These are phyloP conservation scores for Endocalyx cinctus DNA, from an alignment of 2,329 filamentous ascomycete genomes.

Conservation along the genomic window DNA sequence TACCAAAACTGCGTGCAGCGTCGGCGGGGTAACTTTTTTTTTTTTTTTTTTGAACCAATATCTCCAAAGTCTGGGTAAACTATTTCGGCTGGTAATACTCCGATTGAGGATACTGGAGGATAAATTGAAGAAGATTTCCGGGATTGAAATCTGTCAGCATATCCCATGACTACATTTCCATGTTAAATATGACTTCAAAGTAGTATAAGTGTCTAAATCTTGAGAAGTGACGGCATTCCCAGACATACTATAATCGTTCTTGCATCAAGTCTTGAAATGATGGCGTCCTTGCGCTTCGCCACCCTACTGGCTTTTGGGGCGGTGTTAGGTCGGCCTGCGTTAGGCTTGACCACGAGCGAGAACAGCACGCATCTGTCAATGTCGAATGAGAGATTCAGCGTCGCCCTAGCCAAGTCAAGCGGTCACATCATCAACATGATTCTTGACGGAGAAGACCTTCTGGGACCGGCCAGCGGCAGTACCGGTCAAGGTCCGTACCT, in stretches of 20 bases:
- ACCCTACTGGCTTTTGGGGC: background rate
- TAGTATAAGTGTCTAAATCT: background rate
- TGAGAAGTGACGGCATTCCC: background rate
- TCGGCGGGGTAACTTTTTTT: no score
- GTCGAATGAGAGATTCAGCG: constrained; percentile 3
- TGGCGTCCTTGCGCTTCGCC: no score
- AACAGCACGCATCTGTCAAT: background rate
- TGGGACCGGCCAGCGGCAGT: constrained; percentile 38
- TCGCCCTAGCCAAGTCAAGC: constrained; percentile 30
- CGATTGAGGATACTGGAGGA: background rate
- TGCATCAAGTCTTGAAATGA: no score
- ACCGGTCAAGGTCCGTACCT: constrained; percentile 52
- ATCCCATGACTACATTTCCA: no score
- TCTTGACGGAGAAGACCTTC: constrained; percentile 41
- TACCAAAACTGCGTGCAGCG: no score
- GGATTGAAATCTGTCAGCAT: no score
- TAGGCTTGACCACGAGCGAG: background rate
- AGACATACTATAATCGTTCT: background rate
- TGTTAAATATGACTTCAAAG: background rate
- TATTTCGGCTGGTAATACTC: background rate
- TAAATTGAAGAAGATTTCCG: no score
- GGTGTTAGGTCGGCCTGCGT: background rate
- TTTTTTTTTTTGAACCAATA: no score
- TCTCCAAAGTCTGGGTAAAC: background rate
- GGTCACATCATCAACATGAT: constrained; percentile 30